These are phyloP conservation scores for Trichophaea hybrida DNA, from an alignment of 2,329 filamentous ascomycete species.

Conservation along the genomic window DNA sequence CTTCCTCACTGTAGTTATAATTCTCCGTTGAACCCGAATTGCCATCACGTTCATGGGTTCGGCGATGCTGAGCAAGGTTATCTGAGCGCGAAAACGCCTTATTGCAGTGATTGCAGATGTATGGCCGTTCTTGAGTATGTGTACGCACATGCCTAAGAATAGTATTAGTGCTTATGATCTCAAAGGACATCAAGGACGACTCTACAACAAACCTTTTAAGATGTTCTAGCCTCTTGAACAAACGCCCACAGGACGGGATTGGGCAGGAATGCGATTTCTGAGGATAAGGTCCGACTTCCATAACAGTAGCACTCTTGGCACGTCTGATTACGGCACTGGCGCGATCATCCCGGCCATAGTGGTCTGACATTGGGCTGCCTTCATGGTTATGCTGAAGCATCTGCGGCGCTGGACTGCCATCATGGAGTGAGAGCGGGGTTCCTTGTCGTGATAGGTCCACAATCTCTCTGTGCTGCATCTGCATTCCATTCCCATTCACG, in stretches of 20 bases:
- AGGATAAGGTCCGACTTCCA: conserved; percentile 85
- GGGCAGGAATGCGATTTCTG: conserved; percentile 98
- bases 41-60: conserved; percentile 25
- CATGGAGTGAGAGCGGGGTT: conserved; percentile 63
- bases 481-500: conserved; percentile 39
- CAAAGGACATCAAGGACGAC: conserved; percentile 17
- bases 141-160: conserved; percentile 82
- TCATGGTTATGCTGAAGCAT: conserved; percentile 51
- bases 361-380: conserved; percentile 40
- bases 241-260: conserved; percentile 90
- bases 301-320: conserved; percentile 85
- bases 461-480: conserved; percentile 63
- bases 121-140: conserved; percentile 97
- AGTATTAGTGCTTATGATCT: conserved; percentile 13
- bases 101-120: conserved; percentile 93
- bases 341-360: conserved; percentile 43
- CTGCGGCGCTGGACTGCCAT: conserved; percentile 66
- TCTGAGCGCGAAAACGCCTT: conserved; percentile 98
- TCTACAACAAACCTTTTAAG: conserved; percentile 71
- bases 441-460: conserved; percentile 75
- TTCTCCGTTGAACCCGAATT: conserved; percentile 19
- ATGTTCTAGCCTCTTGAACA: conserved; percentile 98
- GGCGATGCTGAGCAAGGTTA: conserved; percentile 87
- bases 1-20: conserved; percentile 25
- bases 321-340: conserved; percentile 64